phyloP scores from a whole-genome alignment of 2,329 filamentous ascomycete genomes.

The Trichoderma cornu-damae region DNA sequence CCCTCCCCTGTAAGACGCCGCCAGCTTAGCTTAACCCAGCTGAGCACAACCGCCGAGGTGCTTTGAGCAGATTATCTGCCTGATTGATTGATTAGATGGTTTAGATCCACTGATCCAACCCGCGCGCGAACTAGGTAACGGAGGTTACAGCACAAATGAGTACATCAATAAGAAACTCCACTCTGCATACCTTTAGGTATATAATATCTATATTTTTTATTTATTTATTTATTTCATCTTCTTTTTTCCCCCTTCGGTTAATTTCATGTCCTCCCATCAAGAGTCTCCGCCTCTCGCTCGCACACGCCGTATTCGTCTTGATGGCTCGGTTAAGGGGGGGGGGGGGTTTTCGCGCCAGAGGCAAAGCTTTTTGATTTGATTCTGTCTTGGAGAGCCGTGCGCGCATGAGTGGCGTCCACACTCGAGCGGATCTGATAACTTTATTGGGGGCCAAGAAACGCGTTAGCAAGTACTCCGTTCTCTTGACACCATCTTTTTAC shows the following conservation, averaged over 20 bases:
- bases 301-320: background rate
- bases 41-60: background rate
- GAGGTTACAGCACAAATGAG: no score
- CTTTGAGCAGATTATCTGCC: conserved; percentile 9
- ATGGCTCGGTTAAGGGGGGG: background rate
- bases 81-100: conserved; percentile 8
- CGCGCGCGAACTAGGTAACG: background rate
- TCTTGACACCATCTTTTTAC: background rate
- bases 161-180: background rate
- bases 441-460: conserved; percentile 13
- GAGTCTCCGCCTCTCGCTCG: background rate
- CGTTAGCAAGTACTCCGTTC: no score
- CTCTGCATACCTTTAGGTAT: background rate
- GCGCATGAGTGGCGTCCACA: background rate
- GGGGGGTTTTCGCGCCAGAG: no score
- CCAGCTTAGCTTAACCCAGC: background rate
- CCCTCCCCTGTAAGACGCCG: background rate
- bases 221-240: no score
- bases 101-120: conserved; percentile 3
- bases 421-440: conserved; percentile 25
- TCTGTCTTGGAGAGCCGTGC: background rate
- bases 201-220: no score
- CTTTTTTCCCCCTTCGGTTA: no score
- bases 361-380: background rate
- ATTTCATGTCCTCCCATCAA: background rate